Evolutionary conservation across 495 filamentous ascomycete genomes (phyloP), one percentile per base, ranked within the genome.

Genomic region (Geopyxis carbonaria): DNA sequence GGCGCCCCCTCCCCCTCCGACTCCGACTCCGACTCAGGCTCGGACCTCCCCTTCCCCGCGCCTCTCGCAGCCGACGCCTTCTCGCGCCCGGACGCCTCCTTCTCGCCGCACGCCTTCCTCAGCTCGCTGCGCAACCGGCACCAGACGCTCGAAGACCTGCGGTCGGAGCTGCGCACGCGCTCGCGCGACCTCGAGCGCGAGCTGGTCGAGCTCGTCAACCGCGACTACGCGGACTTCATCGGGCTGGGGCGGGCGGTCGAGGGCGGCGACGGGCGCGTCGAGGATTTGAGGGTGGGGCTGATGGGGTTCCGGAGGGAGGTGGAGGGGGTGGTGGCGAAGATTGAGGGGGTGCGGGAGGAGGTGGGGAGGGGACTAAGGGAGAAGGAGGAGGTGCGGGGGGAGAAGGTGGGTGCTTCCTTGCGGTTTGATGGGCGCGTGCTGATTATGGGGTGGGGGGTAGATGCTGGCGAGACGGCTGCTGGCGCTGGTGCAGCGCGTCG

Each of bases 101-200:
- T 99, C 62, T 70, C 78, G 45, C 79, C 91, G 13, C 70, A 77
- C 4, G 61, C 63, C 0, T 99, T 91, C 62, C 76, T 99, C 25
- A 80, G 81, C 4, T 76, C 76, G 3, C 65, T 94, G 0, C 76
- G 67, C 22, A 76, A 85, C 53, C 76, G 89, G 1, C 86, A 94
- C 55, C 89, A 97, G 56, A 93, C 83, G 2, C 80, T 99, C 33
- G 87, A 93, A 57, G 91, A 99, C 57, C 66, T 99, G 13, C 80
- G 86, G 11, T 58, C 74, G 20, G 91, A 99, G 48, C 66, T 99
- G 3, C 74, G 84, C 11, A 66, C 77, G 31, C 68, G 89, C 18
- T 75, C 72, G 41, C 70, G 78, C 45, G 64, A 73, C 13, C 70
- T 95, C 34, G 75, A 71, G 44, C 74, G 75, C 40, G 87, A 99